Conservation (phyloP, 2,329 filamentous ascomycete species). For the Nigrospora sphaerica region DNA sequence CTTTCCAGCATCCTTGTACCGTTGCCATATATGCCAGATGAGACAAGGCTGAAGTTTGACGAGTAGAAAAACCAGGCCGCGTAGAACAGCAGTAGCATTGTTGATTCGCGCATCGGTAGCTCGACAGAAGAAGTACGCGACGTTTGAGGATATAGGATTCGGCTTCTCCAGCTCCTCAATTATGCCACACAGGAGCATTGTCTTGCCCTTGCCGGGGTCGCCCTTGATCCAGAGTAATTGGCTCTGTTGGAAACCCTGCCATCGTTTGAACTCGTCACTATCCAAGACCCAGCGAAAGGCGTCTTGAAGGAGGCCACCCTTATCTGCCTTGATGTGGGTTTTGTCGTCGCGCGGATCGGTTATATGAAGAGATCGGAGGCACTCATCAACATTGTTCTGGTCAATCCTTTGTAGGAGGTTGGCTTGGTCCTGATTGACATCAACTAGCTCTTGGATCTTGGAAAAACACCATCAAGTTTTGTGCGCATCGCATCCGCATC, state of each 20-base stretch:
- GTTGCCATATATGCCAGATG: slow-evolving; percentile 21
- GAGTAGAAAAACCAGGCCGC: slow-evolving; percentile 34
- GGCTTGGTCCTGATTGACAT: too few species aligned
- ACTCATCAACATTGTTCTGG: not conserved
- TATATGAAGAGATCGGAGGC: not conserved
- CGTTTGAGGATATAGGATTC: not conserved
- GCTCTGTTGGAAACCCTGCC: slow-evolving; percentile 10
- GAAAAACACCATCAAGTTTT: too few species aligned
- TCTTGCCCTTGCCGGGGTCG: slow-evolving; percentile 27
- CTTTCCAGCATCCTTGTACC: slow-evolving; percentile 25
- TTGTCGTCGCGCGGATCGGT: slow-evolving; percentile 19
- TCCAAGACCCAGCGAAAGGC: slow-evolving; percentile 28
- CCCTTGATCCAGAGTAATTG: slow-evolving; percentile 28
- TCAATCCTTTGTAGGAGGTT: too few species aligned
- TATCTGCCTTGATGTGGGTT: slow-evolving; percentile 23
- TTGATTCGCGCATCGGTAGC: slow-evolving; percentile 26
- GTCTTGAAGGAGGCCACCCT: slow-evolving; percentile 23
- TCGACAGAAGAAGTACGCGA: slow-evolving; percentile 36
- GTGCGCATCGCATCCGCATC: too few species aligned
- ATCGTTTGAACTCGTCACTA: slow-evolving; percentile 14
- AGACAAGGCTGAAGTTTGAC: slow-evolving; percentile 23
- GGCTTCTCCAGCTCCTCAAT: slow-evolving; percentile 13
- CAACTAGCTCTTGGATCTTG: too few species aligned
- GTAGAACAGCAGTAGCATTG: slow-evolving; percentile 29
- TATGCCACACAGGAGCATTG: slow-evolving; percentile 21